Percentiles rank a stretch among this genome's conserved stretches.
phyloP scores from a whole-genome alignment of 306 rosid species.

The Prinsepia uniflora region DNA sequence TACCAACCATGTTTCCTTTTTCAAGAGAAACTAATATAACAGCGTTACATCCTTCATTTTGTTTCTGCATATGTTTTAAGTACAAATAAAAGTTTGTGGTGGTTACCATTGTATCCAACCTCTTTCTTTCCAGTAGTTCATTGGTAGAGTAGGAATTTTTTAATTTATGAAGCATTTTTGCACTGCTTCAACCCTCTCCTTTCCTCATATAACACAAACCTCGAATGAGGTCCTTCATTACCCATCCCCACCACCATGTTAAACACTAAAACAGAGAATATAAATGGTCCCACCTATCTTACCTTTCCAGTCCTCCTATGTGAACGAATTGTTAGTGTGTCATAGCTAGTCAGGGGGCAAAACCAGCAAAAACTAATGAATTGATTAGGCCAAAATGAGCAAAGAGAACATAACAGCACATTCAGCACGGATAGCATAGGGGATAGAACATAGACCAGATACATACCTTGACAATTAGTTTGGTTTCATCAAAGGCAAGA shows the following conservation, averaged over 20 bases:
- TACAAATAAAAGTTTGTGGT: not conserved
- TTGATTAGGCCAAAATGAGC: slow-evolving; percentile 10
- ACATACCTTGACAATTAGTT: slow-evolving; percentile 73
- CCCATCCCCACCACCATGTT: not conserved
- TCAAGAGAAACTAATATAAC: too few relatives aligned
- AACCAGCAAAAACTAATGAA: not conserved
- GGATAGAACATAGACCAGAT: slow-evolving; percentile 16
- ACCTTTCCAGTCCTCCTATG: not conserved
- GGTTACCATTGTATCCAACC: not conserved
- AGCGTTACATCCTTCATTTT: not conserved
- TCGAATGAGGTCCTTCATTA: not conserved
- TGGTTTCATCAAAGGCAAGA: slow-evolving; percentile 90
- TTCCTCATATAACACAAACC: not conserved
- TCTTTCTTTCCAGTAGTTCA: not conserved
- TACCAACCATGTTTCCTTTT: too few relatives aligned
- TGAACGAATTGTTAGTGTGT: too few relatives aligned
- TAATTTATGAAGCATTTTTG: not conserved
- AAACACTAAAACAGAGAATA: not conserved
- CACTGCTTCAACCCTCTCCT: not conserved
- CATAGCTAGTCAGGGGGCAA: not conserved
- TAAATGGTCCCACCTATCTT: not conserved
- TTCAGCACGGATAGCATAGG: not conserved
- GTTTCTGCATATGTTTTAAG: not conserved
- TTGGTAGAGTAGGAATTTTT: not conserved
- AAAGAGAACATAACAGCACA: slow-evolving; percentile 14